phyloP scores from a whole-genome alignment of 441 rosid genomes.

The Brassica hybrid region DNA sequence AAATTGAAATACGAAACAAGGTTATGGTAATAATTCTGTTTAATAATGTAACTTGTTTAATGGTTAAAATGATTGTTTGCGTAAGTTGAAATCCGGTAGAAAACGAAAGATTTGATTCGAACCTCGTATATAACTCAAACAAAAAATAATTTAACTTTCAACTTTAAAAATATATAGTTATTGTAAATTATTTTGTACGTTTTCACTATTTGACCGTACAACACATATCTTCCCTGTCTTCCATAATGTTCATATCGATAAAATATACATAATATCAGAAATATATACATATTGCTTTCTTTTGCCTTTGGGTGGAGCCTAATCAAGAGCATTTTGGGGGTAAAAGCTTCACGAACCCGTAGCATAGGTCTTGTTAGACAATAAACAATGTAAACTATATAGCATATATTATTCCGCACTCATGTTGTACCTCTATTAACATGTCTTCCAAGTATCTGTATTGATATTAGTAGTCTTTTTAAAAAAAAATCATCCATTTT shows the following conservation, averaged over 20 bases:
- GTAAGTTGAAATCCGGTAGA: slow-evolving; percentile 17
- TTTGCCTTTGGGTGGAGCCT: slow-evolving; percentile 33
- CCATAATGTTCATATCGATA: slow-evolving; percentile 8
- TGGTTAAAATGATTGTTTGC: slow-evolving; percentile 2
- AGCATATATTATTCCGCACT: slow-evolving; percentile 33
- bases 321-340: slow-evolving; percentile 32
- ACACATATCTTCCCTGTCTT: slow-evolving; percentile 10
- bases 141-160: slow-evolving; percentile 19
- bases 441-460: slow-evolving; percentile 19
- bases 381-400: slow-evolving; percentile 10
- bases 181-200: slow-evolving; percentile 14
- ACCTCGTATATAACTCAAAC: background rate
- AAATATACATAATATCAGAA: background rate
- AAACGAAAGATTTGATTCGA: slow-evolving; percentile 49
- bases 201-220: slow-evolving; percentile 29
- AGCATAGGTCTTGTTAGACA: slow-evolving; percentile 29
- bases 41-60: slow-evolving; percentile 11
- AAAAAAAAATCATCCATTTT: background rate
- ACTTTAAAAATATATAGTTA: background rate
- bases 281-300: background rate
- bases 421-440: slow-evolving; percentile 15
- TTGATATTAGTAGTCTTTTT: background rate
- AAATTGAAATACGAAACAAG: background rate
- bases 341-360: slow-evolving; percentile 19
- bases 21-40: background rate